These are phyloP conservation scores for Pseudonectria buxi DNA, from an alignment of 2,329 filamentous ascomycete genomes.

Conservation along the genomic window DNA sequence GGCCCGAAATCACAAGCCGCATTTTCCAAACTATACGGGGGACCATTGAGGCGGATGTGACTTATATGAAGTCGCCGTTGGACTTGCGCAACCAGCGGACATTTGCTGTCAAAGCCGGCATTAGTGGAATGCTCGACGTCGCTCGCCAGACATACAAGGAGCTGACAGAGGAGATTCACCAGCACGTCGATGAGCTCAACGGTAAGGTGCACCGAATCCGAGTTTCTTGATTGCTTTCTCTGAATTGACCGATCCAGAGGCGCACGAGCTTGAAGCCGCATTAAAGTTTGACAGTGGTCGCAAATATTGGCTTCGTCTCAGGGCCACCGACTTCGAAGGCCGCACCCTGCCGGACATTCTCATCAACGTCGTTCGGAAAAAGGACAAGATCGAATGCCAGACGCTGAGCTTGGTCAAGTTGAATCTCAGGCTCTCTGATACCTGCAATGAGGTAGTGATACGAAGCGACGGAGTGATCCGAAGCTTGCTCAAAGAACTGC, in stretches of 20 bases:
- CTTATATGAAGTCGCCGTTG: constrained; percentile 69
- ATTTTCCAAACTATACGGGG: constrained; percentile 59
- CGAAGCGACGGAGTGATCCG: constrained; percentile 75
- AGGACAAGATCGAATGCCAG: constrained; percentile 76
- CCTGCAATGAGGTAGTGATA: constrained; percentile 74
- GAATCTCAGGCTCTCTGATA: constrained; percentile 69
- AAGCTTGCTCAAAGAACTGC: constrained; percentile 64
- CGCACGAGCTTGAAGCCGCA: constrained; percentile 53
- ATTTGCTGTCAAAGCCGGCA: constrained; percentile 80
- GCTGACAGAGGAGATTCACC: constrained; percentile 68
- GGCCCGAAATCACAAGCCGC: constrained; percentile 51
- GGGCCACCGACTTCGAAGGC: constrained; percentile 54
- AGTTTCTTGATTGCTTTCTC: too few species aligned
- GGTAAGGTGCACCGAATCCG: constrained; percentile 36
- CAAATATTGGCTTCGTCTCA: constrained; percentile 71
- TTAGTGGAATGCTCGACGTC: constrained; percentile 82
- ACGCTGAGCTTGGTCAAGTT: constrained; percentile 78
- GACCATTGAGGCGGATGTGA: constrained; percentile 74
- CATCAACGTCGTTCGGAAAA: constrained; percentile 69
- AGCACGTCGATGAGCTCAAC: constrained; percentile 61
- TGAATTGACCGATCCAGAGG: constrained; percentile 33
- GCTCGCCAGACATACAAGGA: constrained; percentile 87
- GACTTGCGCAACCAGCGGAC: constrained; percentile 85
- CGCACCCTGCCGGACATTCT: constrained; percentile 58
- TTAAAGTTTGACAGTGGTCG: constrained; percentile 71